Percentiles rank a stretch among this genome's conserved stretches.
These are phyloP conservation scores for Ophiostoma sp. DNA, from an alignment of 2,329 filamentous ascomycete genomes.

Conservation along the genomic window DNA sequence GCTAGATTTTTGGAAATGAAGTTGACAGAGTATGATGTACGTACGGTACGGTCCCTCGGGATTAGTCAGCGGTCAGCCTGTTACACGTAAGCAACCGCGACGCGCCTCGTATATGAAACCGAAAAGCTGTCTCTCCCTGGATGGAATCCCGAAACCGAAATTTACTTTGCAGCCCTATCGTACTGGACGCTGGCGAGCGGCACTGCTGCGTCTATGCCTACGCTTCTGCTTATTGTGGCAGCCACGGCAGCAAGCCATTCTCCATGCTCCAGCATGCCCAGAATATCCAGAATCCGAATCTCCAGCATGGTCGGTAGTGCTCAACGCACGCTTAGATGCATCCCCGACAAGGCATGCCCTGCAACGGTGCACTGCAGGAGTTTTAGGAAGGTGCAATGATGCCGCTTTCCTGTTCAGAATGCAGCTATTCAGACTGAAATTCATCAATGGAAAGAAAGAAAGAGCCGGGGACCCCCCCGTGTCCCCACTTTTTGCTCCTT, in stretches of 20 bases:
- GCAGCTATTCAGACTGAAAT: neutral
- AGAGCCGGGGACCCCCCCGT: neutral
- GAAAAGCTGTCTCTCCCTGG: neutral
- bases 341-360: neutral
- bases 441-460: neutral
- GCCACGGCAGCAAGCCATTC: neutral
- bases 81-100: neutral
- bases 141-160: too few relatives aligned
- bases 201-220: neutral
- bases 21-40: too few relatives aligned
- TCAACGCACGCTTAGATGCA: neutral
- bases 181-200: neutral
- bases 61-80: neutral
- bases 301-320: neutral
- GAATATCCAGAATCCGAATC: neutral
- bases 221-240: neutral
- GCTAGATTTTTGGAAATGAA: too few relatives aligned
- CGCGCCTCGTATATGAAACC: constrained; percentile 22
- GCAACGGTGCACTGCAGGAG: neutral
- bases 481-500: neutral
- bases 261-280: neutral
- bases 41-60: neutral
- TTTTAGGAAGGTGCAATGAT: neutral
- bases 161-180: neutral
- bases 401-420: neutral